These are phyloP conservation scores for Calendula officinalis DNA, from an alignment of 129 eudicot species.

Conservation along the genomic window DNA sequence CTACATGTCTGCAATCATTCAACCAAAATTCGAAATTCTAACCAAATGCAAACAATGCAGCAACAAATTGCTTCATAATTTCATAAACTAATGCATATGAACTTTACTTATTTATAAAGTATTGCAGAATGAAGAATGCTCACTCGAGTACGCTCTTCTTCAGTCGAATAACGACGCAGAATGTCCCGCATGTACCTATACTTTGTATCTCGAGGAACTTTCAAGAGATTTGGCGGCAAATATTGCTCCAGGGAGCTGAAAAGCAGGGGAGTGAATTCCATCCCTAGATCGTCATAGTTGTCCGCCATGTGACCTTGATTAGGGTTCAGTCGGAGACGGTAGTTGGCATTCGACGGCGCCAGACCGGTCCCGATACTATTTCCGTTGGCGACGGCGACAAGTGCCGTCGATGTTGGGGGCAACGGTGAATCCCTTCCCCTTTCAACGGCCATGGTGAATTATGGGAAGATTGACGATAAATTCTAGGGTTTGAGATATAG, in stretches of 20 bases:
- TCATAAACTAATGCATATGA: background rate
- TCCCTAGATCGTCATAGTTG: conserved; percentile 60
- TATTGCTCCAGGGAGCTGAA: conserved; percentile 78
- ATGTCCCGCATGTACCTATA: conserved; percentile 60
- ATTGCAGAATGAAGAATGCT: no score
- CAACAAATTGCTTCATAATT: background rate
- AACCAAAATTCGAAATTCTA: background rate
- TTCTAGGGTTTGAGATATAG: conserved; percentile 19
- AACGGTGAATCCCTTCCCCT: conserved; percentile 33
- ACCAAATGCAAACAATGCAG: background rate
- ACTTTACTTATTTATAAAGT: background rate
- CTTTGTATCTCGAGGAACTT: conserved; percentile 49
- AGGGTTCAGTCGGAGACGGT: conserved; percentile 71
- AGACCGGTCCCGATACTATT: conserved; percentile 20
- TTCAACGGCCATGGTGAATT: conserved; percentile 39
- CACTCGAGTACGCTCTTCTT: background rate
- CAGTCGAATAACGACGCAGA: conserved; percentile 68
- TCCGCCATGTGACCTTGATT: conserved; percentile 66
- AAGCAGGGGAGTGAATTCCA: conserved; percentile 67
- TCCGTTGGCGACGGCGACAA: conserved; percentile 17
- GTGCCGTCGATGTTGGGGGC: conserved; percentile 22
- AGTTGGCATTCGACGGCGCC: conserved; percentile 38
- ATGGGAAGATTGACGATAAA: background rate
- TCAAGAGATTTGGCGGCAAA: conserved; percentile 60
- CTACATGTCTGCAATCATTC: background rate